Base-by-base conservation (phyloP, 1,284 basidiomycete genomes). In the Neonothopanus nambi region DNA sequence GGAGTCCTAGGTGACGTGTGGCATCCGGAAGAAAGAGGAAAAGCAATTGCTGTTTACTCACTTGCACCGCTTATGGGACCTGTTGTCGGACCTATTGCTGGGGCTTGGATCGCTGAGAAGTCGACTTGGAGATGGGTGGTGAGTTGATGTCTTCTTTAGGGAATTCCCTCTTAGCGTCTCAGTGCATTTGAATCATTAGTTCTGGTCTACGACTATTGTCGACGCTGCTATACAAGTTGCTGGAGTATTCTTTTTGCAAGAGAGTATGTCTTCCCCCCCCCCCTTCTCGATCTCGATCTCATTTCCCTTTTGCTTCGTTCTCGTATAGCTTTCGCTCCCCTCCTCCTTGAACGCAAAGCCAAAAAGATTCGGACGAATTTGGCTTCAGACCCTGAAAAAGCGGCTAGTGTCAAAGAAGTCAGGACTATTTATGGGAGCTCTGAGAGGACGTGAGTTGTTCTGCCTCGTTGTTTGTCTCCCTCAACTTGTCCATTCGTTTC, bases 1-100 rank as follows among this genome's bases (percentile, higher is more conserved):
- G 90, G 85, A 1, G 78, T 85, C 1, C 70, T 93, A 0, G 78
- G 82, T 1, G 91, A 93, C 65, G 74, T 87, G 41, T 93, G 84
- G 80, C 65, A 63, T 12, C 64, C 85, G 0, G 85, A 90, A 52
- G 77, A 91, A 59, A 75, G 87, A 58, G 89, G 89, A 0, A 73
- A 77, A 57, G 86, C 87, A 0, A 76, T 88, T 21, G 82, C 84
- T 0, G 70, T 88, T 1, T 91, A 89, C 65, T 85, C 87, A 0
- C 68, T 91, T 4, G 84, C 85, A 0, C 81, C 80, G 0, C 64
- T 85, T 3, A 67, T 84, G 4, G 84, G 86, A 0, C 88, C 88
- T 0, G 81, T 83, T 0, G 58, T 90, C 13, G 87, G 85, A 0
- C 85, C 85, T 0, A 66, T 85, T 4, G 77, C 80, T 18, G 84